Conservation (phyloP, 1,284 basidiomycete species). For the Ustilago vetiveriae region DNA sequence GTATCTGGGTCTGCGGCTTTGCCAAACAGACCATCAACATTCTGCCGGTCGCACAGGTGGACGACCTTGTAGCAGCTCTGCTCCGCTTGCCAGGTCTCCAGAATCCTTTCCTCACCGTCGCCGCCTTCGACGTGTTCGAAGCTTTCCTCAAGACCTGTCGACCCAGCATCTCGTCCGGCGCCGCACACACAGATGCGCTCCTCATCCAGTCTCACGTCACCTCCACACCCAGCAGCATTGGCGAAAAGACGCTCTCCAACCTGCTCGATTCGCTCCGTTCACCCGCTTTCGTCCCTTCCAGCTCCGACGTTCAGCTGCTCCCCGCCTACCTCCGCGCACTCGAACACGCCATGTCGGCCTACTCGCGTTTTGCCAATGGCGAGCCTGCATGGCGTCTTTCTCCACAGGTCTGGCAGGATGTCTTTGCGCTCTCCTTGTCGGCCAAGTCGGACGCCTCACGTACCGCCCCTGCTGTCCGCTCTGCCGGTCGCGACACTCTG, state of each 20-base stretch:
- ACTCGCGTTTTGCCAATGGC: constrained; percentile 52
- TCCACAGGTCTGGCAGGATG: constrained; percentile 51
- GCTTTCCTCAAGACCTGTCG: constrained; percentile 59
- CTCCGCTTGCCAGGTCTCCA: constrained; percentile 59
- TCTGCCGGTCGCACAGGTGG: constrained; percentile 47
- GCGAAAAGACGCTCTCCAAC: constrained; percentile 26
- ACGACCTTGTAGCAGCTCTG: constrained; percentile 49
- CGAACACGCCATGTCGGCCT: constrained; percentile 61
- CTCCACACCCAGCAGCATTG: constrained; percentile 31
- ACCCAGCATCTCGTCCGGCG: constrained; percentile 36
- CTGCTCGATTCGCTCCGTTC: constrained; percentile 56
- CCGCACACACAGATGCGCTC: constrained; percentile 28
- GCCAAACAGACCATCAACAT: constrained; percentile 54
- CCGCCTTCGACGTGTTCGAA: constrained; percentile 64
- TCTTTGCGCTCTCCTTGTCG: constrained; percentile 53
- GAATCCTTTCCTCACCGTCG: constrained; percentile 63
- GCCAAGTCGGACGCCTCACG: constrained; percentile 60
- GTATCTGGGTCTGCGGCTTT: constrained; percentile 63
- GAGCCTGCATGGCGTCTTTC: constrained; percentile 49
- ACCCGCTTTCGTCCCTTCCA: constrained; percentile 47
- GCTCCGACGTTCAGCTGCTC: constrained; percentile 60
- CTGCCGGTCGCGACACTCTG: constrained; percentile 54
- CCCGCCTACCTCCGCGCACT: constrained; percentile 63
- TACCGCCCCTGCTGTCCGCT: constrained; percentile 51
- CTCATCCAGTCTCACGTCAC: constrained; percentile 31